Conservation (phyloP, 306 rosid genomes). For the Cotoneaster glaucophyllus region DNA sequence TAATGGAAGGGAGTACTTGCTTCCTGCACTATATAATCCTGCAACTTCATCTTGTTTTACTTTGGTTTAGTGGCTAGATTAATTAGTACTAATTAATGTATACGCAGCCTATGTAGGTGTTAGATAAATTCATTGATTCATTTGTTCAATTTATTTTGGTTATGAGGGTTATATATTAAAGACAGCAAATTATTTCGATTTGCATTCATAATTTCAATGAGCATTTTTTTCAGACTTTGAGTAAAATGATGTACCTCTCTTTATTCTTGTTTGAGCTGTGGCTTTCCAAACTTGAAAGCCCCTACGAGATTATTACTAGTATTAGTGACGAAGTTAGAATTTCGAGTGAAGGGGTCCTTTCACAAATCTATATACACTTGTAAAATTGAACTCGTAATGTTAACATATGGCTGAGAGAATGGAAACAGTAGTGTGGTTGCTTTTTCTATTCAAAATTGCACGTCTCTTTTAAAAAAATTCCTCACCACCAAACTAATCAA, state of each 20-base stretch:
- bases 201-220: not conserved
- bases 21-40: constrained; percentile 61
- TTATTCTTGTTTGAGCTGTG: not conserved
- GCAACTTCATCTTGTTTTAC: constrained; percentile 52
- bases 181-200: not conserved
- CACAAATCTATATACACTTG: too few species aligned
- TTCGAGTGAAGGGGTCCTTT: too few species aligned
- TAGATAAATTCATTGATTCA: not conserved
- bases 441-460: too few species aligned
- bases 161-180: not conserved
- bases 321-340: too few species aligned
- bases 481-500: too few species aligned
- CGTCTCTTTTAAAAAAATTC: too few species aligned
- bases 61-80: constrained; percentile 15
- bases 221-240: not conserved
- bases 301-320: not conserved
- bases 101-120: not conserved
- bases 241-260: not conserved
- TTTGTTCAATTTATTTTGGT: not conserved
- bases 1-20: too few species aligned
- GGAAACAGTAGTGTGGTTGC: too few species aligned
- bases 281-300: not conserved
- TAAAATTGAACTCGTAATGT: too few species aligned
- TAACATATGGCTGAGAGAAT: too few species aligned
- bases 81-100: not conserved